Conservation (phyloP, 495 filamentous ascomycete genomes). For the Neurospora sp. region DNA sequence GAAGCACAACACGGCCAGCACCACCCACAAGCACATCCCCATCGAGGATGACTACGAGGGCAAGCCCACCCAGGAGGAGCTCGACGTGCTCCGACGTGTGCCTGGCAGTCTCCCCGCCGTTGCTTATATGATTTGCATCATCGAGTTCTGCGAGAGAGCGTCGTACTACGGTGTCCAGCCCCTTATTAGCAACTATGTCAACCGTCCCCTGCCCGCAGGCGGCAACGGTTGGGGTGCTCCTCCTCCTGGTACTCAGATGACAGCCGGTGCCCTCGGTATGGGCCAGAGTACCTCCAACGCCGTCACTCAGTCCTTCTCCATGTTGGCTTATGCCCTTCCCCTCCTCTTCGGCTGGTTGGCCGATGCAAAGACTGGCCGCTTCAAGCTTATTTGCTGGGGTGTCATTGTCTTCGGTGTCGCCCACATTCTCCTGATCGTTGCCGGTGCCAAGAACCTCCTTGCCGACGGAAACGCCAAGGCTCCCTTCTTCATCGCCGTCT, state of each 20-base stretch:
- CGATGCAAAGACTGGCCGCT: slow-evolving; percentile 49
- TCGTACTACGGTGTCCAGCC: slow-evolving; percentile 50
- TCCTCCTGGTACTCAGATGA: slow-evolving; percentile 40
- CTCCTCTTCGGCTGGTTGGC: slow-evolving; percentile 49
- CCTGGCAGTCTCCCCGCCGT: slow-evolving; percentile 42
- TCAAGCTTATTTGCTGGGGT: slow-evolving; percentile 52
- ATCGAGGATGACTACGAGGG: slow-evolving; percentile 35
- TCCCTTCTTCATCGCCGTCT: slow-evolving; percentile 49
- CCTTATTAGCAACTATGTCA: slow-evolving; percentile 50
- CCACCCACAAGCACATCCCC: slow-evolving; percentile 16
- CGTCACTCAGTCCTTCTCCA: slow-evolving; percentile 48
- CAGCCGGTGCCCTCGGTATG: slow-evolving; percentile 49
- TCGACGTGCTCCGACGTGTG: slow-evolving; percentile 44
- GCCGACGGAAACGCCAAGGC: slow-evolving; percentile 43
- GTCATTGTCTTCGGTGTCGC: slow-evolving; percentile 53
- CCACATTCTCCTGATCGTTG: slow-evolving; percentile 53
- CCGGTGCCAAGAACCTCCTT: slow-evolving; percentile 51
- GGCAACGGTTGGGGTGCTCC: slow-evolving; percentile 57
- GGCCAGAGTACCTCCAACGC: slow-evolving; percentile 52
- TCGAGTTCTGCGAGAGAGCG: slow-evolving; percentile 52
- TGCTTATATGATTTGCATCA: slow-evolving; percentile 46
- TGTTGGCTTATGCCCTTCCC: slow-evolving; percentile 50
- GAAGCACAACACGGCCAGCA: slow-evolving; percentile 8
- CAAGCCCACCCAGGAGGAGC: slow-evolving; percentile 49
- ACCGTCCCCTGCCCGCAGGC: slow-evolving; percentile 43